Evolutionary conservation across 1,284 basidiomycete species (phyloP).

Genomic region (Naganishia albida): DNA sequence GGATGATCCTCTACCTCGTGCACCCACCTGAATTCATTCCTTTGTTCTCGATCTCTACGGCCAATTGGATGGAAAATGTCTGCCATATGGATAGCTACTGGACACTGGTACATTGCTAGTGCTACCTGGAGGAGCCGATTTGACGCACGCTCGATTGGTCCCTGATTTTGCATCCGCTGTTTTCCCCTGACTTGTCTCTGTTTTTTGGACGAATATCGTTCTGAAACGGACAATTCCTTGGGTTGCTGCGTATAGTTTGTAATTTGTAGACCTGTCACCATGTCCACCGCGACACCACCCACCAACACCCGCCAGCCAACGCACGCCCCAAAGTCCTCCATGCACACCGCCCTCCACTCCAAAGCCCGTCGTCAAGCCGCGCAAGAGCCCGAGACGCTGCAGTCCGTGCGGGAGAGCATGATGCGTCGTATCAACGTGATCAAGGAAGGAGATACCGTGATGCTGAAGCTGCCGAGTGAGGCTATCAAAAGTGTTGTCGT

Average conservation of each 20-base stretch:
- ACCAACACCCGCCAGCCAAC: constrained; percentile 9
- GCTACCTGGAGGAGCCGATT: no score
- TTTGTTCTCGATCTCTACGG: no score
- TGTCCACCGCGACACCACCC: neutral
- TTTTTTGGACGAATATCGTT: constrained; percentile 9
- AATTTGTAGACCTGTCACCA: neutral
- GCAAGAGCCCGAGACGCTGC: constrained; percentile 13
- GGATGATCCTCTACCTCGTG: no score
- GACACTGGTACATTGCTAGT: no score
- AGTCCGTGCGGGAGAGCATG: constrained; percentile 25
- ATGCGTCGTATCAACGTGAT: constrained; percentile 47
- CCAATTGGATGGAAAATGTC: no score
- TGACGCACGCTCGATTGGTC: neutral
- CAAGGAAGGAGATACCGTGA: constrained; percentile 54
- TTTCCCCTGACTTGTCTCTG: neutral
- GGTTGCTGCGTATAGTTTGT: neutral
- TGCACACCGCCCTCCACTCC: constrained; percentile 19
- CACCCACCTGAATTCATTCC: no score
- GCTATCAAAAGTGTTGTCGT: constrained; percentile 54
- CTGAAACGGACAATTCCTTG: neutral
- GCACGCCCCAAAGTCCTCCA: constrained; percentile 20
- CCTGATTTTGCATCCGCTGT: neutral
- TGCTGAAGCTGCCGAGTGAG: constrained; percentile 55
- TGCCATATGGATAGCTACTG: no score
- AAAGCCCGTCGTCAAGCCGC: constrained; percentile 26